Percentiles rank a stretch among this genome's conserved stretches.
These are phyloP conservation scores for Mentha longifolia DNA, from an alignment of 257 asterid species.

Conservation along the genomic window DNA sequence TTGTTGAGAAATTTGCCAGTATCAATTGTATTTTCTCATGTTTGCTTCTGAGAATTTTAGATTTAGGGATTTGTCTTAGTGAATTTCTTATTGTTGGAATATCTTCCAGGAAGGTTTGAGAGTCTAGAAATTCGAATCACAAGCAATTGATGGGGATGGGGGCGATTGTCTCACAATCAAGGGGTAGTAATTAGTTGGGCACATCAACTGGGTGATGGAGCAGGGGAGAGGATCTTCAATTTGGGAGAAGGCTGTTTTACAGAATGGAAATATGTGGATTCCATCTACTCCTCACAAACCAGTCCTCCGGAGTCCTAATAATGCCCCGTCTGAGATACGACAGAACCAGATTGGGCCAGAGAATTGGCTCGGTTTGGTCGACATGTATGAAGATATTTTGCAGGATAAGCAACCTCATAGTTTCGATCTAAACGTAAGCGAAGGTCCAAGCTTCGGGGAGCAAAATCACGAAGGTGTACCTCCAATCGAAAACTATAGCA, in stretches of 20 bases:
- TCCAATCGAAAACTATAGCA: constrained; percentile 30
- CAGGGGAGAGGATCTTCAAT: constrained; percentile 53
- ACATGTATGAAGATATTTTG: too few relatives aligned
- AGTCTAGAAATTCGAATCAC: constrained; percentile 22
- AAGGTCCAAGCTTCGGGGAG: too few relatives aligned
- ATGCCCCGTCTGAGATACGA: too few relatives aligned
- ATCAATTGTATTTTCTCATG: constrained; percentile 47
- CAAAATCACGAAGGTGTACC: constrained; percentile 26
- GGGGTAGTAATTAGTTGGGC: constrained; percentile 17
- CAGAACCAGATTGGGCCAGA: too few relatives aligned
- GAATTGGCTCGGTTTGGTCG: too few relatives aligned
- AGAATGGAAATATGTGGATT: too few relatives aligned
- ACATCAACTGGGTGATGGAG: constrained; percentile 48
- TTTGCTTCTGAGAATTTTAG: too few relatives aligned
- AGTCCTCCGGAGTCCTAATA: too few relatives aligned
- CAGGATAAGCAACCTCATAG: too few relatives aligned
- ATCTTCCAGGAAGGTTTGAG: constrained; percentile 33
- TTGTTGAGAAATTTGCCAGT: constrained; percentile 34
- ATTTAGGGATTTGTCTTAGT: constrained; percentile 24
- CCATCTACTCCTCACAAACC: too few relatives aligned
- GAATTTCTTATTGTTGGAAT: constrained; percentile 19
- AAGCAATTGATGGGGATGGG: constrained; percentile 32
- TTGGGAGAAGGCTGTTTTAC: constrained; percentile 42
- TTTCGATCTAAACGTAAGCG: too few relatives aligned
- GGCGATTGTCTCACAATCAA: constrained; percentile 12